Evolutionary conservation across 768 basidiomycete species (phyloP), one percentile per base, ranked within the genome.

Genomic region (Phaffia tasmanica): DNA sequence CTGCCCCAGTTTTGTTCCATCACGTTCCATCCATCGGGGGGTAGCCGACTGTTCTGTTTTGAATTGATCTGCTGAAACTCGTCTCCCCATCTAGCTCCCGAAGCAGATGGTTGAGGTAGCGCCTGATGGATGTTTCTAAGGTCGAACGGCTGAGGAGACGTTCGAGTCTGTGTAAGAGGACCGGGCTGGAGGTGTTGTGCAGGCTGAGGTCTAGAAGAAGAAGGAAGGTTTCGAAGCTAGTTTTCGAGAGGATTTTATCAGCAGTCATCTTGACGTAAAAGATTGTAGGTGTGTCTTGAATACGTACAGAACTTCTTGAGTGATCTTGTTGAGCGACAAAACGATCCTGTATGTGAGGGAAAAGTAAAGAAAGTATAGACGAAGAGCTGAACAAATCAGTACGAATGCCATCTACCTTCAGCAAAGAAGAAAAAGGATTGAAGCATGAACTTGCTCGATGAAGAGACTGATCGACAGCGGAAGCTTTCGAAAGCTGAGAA

Each of bases 161-260:
- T 23, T 1, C 50, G 62, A 62, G 23, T 1, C 25, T 30, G 57
- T 30, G 57, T 27, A 30, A 18, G 57, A 18, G 32, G 62, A 16
- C n/a, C 25, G 25, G 27, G 46, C 25, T 62, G 61, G 11, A 46
- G 16, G 29, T 63, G 50, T 47, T n/a, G 25, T 42, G 35, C 35
- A 61, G 59, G 42, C 25, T 49, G 59, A 61, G 47, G 16, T 23
- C 30, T 5, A 3, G 59, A 49, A 32, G 50, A 62, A 23, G 63
- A 64, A 21, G 63, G 63, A 27, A 63, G 62, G n/a, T 64, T 54
- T 16, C 63, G 63, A 47, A 64, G 63, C 63, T 64, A 46, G 53
- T 54, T 27, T 27, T n/a, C 21, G 27, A 18, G 8, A 27, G 53
- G 53, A 54, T 5, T 54, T 42, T 42, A 11, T 42, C 11, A 16